phyloP scores from a whole-genome alignment of 2,329 filamentous ascomycete genomes.

The Penicillium thymicola region DNA sequence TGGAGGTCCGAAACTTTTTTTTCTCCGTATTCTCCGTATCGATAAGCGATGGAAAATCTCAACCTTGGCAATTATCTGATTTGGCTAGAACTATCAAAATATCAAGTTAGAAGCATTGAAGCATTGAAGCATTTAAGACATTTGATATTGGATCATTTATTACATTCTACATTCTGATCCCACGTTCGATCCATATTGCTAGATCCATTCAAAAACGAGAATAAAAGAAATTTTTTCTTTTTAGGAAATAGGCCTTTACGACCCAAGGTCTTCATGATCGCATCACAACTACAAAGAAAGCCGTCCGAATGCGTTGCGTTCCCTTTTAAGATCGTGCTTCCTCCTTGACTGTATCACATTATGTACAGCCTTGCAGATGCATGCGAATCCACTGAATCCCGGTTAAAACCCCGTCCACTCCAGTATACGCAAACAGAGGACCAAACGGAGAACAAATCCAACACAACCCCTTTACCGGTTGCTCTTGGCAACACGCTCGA shows the following conservation, averaged over 20 bases:
- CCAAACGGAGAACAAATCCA: constrained; percentile 40
- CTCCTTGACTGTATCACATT: constrained; percentile 37
- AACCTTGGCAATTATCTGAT: constrained; percentile 1
- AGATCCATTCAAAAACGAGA: constrained; percentile 3
- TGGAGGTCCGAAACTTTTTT: constrained; percentile 42
- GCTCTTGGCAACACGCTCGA: constrained; percentile 99
- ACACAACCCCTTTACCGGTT: constrained; percentile 79
- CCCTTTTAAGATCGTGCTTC: constrained; percentile 38
- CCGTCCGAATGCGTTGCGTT: constrained; percentile 37
- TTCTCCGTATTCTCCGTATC: constrained; percentile 33
- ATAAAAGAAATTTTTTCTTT: constrained; percentile 26
- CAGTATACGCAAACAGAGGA: constrained; percentile 40
- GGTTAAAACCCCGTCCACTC: constrained; percentile 41
- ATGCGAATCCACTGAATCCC: constrained; percentile 43
- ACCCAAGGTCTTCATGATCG: constrained; percentile 39
- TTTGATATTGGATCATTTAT: not conserved
- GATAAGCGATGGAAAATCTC: constrained; percentile 30
- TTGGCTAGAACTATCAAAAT: constrained; percentile 4
- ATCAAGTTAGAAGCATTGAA: not conserved
- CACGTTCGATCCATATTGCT: not conserved
- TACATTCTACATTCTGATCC: not conserved
- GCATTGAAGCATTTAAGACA: not conserved
- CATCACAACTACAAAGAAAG: constrained; percentile 44
- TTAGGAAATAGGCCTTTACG: constrained; percentile 26
- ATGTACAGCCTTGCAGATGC: constrained; percentile 43